Evolutionary conservation across 768 basidiomycete species (phyloP), one percentile per base, ranked within the genome.

Genomic region (Mycena olivaceomarginata): DNA sequence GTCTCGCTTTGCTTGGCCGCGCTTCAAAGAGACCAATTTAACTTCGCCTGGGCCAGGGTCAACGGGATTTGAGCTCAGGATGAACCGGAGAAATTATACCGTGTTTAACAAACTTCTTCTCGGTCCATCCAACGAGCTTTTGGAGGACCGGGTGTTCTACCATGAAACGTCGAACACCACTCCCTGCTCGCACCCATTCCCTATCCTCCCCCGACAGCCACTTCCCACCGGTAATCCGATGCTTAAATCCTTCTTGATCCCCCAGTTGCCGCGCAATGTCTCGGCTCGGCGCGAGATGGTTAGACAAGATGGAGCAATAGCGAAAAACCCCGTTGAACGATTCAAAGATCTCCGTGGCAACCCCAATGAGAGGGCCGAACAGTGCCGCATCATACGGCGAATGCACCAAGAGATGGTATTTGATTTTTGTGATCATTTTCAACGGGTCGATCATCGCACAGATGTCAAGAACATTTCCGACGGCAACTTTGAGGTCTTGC

Each of bases 211-310:
- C 57, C 8, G 18, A 20, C 8, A 4, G 5, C 71, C 71, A 72
- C 18, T 12, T 39, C n/a, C 71, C 71, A 10, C 71, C 71, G 7
- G 63, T 64, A 15, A 72, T 4, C 7, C 71, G 71, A 56, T 72
- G 71, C 12, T 65, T 64, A 1, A 72, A 16, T 15, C 71, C 63
- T 72, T 72, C 71, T 39, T 72, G 71, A 18, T 65, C 71, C 0
- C 62, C 71, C 7, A 72, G 63, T 22, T 72, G 71, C 2, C 16
- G 46, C 1, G 71, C 71, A 37, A 72, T 72, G 25, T 72, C 71
- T 67, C 53, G 53, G 12, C 53, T 56, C 22, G 53, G 53, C 5
- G 53, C 53, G 8, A 56, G 53, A n/a, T 56, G 66, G 22, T 67
- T 67, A 4, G 66, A 67, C 5, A 67, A 18, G 15, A 67, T 67